Conservation (phyloP, 176 grass and related monocot species). For the Paspalum notatum region DNA sequence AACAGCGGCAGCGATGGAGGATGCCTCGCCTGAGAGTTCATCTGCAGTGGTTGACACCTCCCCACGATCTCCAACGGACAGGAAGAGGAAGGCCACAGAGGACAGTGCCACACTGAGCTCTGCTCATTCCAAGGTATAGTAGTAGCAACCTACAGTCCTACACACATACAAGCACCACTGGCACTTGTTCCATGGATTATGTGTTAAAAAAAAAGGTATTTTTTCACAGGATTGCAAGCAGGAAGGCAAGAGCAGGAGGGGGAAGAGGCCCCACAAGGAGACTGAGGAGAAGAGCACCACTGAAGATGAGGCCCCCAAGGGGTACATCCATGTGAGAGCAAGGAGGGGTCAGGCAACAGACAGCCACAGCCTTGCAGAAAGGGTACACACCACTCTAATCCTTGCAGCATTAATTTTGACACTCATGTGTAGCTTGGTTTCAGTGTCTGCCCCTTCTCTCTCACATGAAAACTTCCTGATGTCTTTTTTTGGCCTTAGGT, state of each 20-base stretch:
- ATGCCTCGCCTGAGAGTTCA: constrained; percentile 51
- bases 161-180: constrained; percentile 9
- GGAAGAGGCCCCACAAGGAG: constrained; percentile 51
- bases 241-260: constrained; percentile 63
- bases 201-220: not conserved
- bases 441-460: constrained; percentile 26
- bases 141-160: not conserved
- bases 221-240: constrained; percentile 56
- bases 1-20: constrained; percentile 28
- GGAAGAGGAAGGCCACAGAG: constrained; percentile 67
- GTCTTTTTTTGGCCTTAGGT: constrained; percentile 43
- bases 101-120: constrained; percentile 58
- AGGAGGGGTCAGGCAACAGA: constrained; percentile 96
- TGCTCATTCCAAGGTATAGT: constrained; percentile 58
- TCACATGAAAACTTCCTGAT: constrained; percentile 23
- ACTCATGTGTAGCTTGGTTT: constrained; percentile 22
- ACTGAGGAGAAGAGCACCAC: constrained; percentile 51
- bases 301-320: constrained; percentile 62
- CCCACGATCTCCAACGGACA: constrained; percentile 49
- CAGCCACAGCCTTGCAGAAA: constrained; percentile 96
- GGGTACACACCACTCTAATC: constrained; percentile 51
- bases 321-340: constrained; percentile 96
- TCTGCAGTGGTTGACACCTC: constrained; percentile 55
- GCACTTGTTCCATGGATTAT: not conserved
- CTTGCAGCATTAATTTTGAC: constrained; percentile 20